Conservation (phyloP, 139 green algal genomes). For the Tetraselmis chui region DNA sequence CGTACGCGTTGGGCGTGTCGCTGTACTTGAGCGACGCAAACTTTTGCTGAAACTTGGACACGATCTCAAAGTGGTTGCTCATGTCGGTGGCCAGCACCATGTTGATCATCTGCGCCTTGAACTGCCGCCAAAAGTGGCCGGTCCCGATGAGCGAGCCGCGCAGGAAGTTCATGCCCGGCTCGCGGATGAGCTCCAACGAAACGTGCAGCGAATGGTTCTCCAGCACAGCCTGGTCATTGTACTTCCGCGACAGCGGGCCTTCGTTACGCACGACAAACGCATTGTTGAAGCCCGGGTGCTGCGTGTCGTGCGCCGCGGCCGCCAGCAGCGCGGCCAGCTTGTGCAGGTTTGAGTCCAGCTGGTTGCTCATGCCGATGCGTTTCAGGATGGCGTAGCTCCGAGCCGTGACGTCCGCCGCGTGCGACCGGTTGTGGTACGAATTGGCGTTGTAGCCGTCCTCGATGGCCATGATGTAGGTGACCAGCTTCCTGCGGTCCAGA, state of each 20-base stretch:
- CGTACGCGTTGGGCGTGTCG: background rate
- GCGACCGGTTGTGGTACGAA: slow-evolving; percentile 7
- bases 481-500: slow-evolving; percentile 1
- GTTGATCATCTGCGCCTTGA: background rate
- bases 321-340: background rate
- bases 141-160: background rate
- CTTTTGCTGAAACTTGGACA: slow-evolving; percentile 4
- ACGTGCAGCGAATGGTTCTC: slow-evolving; percentile 37
- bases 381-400: slow-evolving; percentile 3
- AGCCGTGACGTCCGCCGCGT: slow-evolving; percentile 5
- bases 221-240: slow-evolving; percentile 43
- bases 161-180: slow-evolving; percentile 16
- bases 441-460: slow-evolving; percentile 7
- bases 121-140: background rate
- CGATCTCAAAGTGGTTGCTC: slow-evolving; percentile 12
- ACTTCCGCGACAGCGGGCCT: slow-evolving; percentile 31
- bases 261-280: slow-evolving; percentile 35
- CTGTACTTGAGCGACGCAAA: background rate
- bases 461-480: slow-evolving; percentile 5
- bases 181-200: slow-evolving; percentile 17
- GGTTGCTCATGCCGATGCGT: background rate
- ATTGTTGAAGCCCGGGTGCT: slow-evolving; percentile 38
- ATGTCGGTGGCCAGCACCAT: slow-evolving; percentile 13
- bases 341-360: background rate
- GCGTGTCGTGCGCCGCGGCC: slow-evolving; percentile 17